A percentile compares a stretch with the other conserved stretches of the same genome.
phyloP scores from a whole-genome alignment of 768 basidiomycete species.

The Lactarius tabidus region DNA sequence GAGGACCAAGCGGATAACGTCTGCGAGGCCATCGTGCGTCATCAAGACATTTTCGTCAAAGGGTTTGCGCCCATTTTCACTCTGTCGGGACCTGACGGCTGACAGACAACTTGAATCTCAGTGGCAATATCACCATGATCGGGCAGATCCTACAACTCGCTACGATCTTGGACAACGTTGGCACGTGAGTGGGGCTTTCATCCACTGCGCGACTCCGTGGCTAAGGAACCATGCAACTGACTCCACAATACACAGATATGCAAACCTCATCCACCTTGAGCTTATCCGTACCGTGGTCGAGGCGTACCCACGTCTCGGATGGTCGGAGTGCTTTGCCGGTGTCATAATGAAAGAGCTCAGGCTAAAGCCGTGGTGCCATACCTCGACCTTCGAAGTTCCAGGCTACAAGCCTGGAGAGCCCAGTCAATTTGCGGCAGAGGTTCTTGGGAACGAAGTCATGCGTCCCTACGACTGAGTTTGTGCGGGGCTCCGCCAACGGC shows the following conservation, averaged over 20 bases:
- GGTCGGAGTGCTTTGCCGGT: slow-evolving; percentile 42
- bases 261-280: slow-evolving; percentile 40
- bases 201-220: background rate
- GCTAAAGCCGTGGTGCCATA: slow-evolving; percentile 50
- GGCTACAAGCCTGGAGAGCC: slow-evolving; percentile 41
- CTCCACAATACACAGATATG: slow-evolving; percentile 33
- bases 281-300: slow-evolving; percentile 41
- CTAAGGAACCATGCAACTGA: background rate
- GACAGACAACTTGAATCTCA: slow-evolving; percentile 25
- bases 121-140: slow-evolving; percentile 48
- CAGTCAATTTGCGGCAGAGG: slow-evolving; percentile 47
- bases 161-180: slow-evolving; percentile 46
- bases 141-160: slow-evolving; percentile 49
- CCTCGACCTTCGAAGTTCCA: slow-evolving; percentile 44
- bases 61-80: slow-evolving; percentile 32
- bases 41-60: slow-evolving; percentile 45
- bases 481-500: background rate
- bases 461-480: slow-evolving; percentile 36
- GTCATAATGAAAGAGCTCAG: slow-evolving; percentile 44
- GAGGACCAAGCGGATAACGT: slow-evolving; percentile 51
- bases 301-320: slow-evolving; percentile 42
- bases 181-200: slow-evolving; percentile 34
- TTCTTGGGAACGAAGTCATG: slow-evolving; percentile 43
- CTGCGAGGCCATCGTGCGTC: slow-evolving; percentile 48
- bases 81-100: background rate